Conservation (phyloP, 257 asterid genomes). For the Solanum stenotomum region DNA sequence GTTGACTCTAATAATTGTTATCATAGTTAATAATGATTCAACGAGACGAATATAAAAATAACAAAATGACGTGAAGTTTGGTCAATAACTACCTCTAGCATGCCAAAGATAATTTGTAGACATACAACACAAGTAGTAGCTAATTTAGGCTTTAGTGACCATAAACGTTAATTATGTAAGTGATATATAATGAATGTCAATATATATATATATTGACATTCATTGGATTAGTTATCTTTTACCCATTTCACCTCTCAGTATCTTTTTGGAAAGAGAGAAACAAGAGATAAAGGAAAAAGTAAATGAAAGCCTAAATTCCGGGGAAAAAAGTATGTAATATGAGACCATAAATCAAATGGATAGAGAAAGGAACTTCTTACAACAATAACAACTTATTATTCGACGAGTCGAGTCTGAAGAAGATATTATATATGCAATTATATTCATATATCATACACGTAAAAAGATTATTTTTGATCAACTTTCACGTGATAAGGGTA, state of each 20-base stretch:
- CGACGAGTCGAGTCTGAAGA: too few relatives aligned
- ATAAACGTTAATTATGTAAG: neutral
- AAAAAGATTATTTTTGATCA: neutral
- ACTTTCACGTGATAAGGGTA: fast-evolving
- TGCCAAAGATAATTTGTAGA: neutral
- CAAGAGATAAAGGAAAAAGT: neutral
- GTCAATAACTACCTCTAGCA: neutral
- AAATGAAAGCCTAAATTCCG: neutral
- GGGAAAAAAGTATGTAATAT: neutral
- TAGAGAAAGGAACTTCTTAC: neutral
- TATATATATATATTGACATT: neutral
- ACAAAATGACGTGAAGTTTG: neutral
- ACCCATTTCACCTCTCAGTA: neutral
- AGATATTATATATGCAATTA: fast-evolving
- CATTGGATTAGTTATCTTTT: neutral
- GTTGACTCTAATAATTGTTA: neutral
- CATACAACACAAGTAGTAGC: neutral
- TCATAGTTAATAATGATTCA: neutral
- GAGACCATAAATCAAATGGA: neutral
- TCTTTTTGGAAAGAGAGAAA: neutral
- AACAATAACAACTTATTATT: neutral
- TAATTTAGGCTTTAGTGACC: neutral
- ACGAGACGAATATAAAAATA: neutral
- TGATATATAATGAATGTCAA: too few relatives aligned
- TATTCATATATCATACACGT: fast-evolving